These are phyloP conservation scores for Daldinia concentrica DNA, from an alignment of 495 filamentous ascomycete genomes.

Conservation along the genomic window DNA sequence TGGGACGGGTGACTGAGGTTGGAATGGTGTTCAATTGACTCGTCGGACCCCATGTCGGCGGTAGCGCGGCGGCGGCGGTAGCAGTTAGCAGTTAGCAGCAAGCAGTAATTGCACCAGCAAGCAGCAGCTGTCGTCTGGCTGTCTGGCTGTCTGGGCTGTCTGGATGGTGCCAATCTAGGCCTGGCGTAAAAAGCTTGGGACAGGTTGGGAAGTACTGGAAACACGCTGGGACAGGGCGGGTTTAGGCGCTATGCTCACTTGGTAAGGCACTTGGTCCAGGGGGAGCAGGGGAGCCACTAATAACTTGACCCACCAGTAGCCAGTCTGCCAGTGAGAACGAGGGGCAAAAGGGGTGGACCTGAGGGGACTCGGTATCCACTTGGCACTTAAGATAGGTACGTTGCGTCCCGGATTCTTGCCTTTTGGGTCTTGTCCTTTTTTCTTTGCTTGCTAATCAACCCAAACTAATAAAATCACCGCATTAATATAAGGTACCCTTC, in stretches of 20 bases:
- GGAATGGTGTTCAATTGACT: conserved; percentile 46
- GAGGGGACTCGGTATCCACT: conserved; percentile 35
- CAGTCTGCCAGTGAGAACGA: conserved; percentile 27
- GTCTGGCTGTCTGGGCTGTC: too few relatives aligned
- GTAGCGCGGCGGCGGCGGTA: conserved; percentile 29
- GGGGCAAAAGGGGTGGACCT: conserved; percentile 42
- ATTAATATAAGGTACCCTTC: background rate
- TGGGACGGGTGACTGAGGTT: conserved; percentile 37
- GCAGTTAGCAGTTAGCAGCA: background rate
- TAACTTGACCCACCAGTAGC: background rate
- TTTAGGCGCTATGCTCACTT: conserved; percentile 29
- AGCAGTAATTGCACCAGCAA: background rate
- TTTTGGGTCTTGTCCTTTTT: background rate
- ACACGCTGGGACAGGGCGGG: conserved; percentile 9
- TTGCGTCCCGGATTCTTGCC: conserved; percentile 13
- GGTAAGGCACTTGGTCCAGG: background rate
- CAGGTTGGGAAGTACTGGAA: conserved; percentile 6
- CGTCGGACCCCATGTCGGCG: conserved; percentile 45
- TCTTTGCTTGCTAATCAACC: conserved; percentile 37
- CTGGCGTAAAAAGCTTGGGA: conserved; percentile 23
- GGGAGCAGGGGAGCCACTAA: background rate
- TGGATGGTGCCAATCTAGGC: conserved; percentile 29
- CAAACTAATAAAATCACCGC: background rate
- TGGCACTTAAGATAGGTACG: conserved; percentile 25
- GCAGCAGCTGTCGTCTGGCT: conserved; percentile 10